phyloP scores from a whole-genome alignment of 2,329 filamentous ascomycete genomes.

The Chrysoporthe deuterocubensis region DNA sequence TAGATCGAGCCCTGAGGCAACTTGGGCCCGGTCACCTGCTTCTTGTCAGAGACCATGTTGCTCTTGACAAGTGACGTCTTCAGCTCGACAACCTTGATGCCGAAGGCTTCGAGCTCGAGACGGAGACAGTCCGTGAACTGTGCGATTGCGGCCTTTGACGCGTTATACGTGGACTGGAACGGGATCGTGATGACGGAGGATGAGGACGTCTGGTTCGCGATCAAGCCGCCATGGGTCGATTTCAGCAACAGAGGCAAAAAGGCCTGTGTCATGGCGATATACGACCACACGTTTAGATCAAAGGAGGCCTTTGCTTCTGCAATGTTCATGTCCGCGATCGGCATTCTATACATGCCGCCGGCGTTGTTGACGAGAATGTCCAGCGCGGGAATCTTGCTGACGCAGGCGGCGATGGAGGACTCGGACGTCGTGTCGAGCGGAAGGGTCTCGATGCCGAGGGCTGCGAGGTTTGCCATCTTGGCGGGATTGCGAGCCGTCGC shows the following conservation, averaged over 20 bases:
- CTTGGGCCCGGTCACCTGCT: not conserved
- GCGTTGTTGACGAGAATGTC: constrained; percentile 24
- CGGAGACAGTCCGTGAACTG: constrained; percentile 35
- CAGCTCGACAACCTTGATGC: constrained; percentile 40
- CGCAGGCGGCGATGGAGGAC: constrained; percentile 39
- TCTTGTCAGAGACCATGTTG: constrained; percentile 19
- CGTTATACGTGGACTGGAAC: constrained; percentile 10
- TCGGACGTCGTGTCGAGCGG: constrained; percentile 45
- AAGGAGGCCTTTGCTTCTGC: constrained; percentile 28
- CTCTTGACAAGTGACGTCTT: constrained; percentile 40
- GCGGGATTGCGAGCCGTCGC: constrained; percentile 44
- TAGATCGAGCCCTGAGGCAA: constrained; percentile 11
- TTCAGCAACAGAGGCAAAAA: constrained; percentile 34
- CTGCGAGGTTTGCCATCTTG: constrained; percentile 38
- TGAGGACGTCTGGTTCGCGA: constrained; percentile 19
- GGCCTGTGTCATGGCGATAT: constrained; percentile 31
- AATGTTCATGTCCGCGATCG: constrained; percentile 31
- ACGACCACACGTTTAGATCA: constrained; percentile 36
- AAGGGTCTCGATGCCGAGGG: constrained; percentile 43
- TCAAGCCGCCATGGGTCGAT: constrained; percentile 20
- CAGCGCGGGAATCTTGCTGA: constrained; percentile 25
- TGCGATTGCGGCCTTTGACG: constrained; percentile 21
- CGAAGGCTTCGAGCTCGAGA: constrained; percentile 44
- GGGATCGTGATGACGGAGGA: not conserved
- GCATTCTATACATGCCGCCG: constrained; percentile 32